Evolutionary conservation across 2,329 filamentous ascomycete species (phyloP).

Genomic region (Botrytis fabae): DNA sequence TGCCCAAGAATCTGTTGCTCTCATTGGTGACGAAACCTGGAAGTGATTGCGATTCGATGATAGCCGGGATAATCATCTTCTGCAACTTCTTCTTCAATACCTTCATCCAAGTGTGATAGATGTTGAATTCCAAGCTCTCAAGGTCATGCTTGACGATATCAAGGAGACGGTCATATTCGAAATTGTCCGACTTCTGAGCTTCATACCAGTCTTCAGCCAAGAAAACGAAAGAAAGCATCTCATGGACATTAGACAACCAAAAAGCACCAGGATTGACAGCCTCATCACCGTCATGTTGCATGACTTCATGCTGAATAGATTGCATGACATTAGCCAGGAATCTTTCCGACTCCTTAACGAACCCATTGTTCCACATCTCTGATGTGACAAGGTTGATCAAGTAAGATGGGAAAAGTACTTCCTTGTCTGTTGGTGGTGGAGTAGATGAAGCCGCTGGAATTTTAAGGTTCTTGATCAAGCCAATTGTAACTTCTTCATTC

Average conservation of each 20-base stretch:
- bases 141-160: constrained; percentile 99
- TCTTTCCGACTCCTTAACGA: constrained; percentile 97
- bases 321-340: constrained; percentile 99
- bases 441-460: constrained; percentile 86
- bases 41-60: constrained; percentile 97
- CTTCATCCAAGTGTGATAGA: constrained; percentile 99
- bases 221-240: constrained; percentile 99
- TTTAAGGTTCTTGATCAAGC: constrained; percentile 93
- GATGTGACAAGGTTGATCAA: constrained; percentile 98
- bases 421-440: constrained; percentile 93
- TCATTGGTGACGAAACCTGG: constrained; percentile 99
- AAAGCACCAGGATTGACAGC: constrained; percentile 96
- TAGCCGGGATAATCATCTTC: constrained; percentile 99
- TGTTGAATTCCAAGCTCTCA: constrained; percentile 98
- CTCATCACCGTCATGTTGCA: constrained; percentile 97
- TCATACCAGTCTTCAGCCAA: constrained; percentile 99
- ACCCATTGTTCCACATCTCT: constrained; percentile 99
- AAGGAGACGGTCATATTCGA: constrained; percentile 94
- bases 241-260: constrained; percentile 98
- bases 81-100: constrained; percentile 98
- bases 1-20: constrained; percentile 96
- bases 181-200: constrained; percentile 98
- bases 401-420: constrained; percentile 97
- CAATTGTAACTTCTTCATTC: constrained; percentile 96
- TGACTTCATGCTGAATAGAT: constrained; percentile 98